Conservation (phyloP, 305 asterid species). For the Solanum hybrid region DNA sequence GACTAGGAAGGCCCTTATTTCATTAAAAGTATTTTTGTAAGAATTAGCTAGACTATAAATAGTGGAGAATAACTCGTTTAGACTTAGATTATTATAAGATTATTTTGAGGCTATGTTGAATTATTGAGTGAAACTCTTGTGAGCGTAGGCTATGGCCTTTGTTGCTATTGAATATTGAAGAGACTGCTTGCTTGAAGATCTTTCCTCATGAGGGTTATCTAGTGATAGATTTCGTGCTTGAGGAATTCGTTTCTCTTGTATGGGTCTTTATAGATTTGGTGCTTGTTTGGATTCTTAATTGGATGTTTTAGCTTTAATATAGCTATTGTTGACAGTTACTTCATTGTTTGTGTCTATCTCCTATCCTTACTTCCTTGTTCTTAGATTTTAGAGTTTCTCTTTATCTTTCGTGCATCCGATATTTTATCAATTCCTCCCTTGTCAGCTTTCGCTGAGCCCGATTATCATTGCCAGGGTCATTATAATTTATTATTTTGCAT, state of each 20-base stretch:
- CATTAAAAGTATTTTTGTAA: background rate
- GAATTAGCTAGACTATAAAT: background rate
- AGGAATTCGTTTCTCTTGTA: background rate
- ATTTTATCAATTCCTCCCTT: background rate
- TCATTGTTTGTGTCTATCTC: background rate
- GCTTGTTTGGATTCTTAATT: background rate
- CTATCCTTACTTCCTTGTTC: background rate
- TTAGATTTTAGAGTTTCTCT: background rate
- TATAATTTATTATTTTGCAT: background rate
- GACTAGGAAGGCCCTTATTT: background rate
- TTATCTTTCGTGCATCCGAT: background rate
- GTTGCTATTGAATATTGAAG: background rate
- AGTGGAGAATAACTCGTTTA: background rate
- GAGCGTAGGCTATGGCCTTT: background rate
- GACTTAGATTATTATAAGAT: background rate
- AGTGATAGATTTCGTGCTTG: background rate
- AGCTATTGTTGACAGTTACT: background rate
- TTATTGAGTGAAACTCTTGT: background rate
- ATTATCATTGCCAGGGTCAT: background rate
- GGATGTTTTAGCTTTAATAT: background rate
- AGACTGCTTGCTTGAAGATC: background rate
- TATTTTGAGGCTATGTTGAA: background rate
- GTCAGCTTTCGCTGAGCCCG: background rate
- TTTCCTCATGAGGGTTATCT: background rate
- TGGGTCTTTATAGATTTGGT: background rate